Base-by-base conservation (phyloP, 2,329 filamentous ascomycete species). In the Fusarium tjaetaba region DNA sequence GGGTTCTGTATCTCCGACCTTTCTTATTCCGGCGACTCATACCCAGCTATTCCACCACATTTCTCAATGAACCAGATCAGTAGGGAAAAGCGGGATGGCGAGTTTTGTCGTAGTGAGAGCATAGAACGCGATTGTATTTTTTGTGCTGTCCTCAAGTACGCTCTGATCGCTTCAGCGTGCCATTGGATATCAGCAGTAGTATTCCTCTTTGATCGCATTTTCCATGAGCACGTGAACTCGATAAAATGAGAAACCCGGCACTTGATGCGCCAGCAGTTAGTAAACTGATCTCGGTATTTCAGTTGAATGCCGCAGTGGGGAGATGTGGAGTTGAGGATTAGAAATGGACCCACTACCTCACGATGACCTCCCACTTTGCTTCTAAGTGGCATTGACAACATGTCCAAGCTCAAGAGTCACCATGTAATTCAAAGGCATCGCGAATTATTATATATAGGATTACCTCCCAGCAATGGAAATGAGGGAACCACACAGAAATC, bases 361-460 rank as follows among this genome's bases (percentile, higher is more conserved):
- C 7, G 14, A 53, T 53, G 32, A 13, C 2, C 34, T 53, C 34
- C 51, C 24, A 53, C 51, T 38, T 13, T 28, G 18, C 7, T 28
- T 11, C n/a, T 9, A 3, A 22, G 32, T 20, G n/a, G 24, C 32
- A 11, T 38, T 22, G 7, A 28, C 10, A 7, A 11, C 13, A 16
- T 16, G 10, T n/a, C 18, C 7, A 38, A 38, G 20, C 18, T 26
- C 7, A 20, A 7, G 5, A 15, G 30, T 20, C 48, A 15, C 4
- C 4, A 38, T 7, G 4, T 4, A 16, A 8, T 9, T 11, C 15
- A 15, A 0, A 52, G 0, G 2, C 3, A 26, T 16, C 18, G 4
- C 14, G 4, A 22, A 16, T 15, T 26, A 16, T 6, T 52, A 28
- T 38, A 53, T n/a, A 53, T 38, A 53, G 14, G 11, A 11, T 6